These are phyloP conservation scores for Xylaria sp. DNA, from an alignment of 2,329 filamentous ascomycete species.

Conservation along the genomic window DNA sequence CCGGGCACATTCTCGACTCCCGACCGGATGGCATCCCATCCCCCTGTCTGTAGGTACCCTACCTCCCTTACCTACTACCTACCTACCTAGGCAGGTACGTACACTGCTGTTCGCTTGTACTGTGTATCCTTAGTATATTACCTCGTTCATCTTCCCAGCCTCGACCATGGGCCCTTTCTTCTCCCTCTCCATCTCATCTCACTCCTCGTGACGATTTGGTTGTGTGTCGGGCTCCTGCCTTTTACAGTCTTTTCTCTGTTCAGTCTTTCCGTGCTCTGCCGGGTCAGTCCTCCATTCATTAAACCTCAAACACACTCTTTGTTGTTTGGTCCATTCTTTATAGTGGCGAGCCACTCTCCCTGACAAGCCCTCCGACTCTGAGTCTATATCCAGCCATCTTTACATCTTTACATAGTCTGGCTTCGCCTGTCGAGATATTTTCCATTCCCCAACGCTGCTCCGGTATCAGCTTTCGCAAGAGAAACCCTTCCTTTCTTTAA, in stretches of 20 bases:
- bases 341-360: conserved; percentile 37
- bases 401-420: conserved; percentile 21
- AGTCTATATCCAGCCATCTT: conserved; percentile 24
- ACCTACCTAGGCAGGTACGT: too few species aligned
- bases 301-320: conserved; percentile 43
- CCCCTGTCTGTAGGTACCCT: not conserved
- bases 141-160: conserved; percentile 18
- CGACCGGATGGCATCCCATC: conserved; percentile 5
- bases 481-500: conserved; percentile 37
- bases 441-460: conserved; percentile 36
- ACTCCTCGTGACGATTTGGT: conserved; percentile 34
- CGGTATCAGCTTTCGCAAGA: conserved; percentile 35
- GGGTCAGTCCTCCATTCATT: conserved; percentile 46
- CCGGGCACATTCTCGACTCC: conserved; percentile 21
- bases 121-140: conserved; percentile 28
- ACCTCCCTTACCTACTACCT: too few species aligned
- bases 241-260: conserved; percentile 40
- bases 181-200: conserved; percentile 28
- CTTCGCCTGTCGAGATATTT: conserved; percentile 24
- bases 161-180: conserved; percentile 3
- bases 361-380: conserved; percentile 33
- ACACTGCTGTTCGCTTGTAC: not conserved
- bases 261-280: conserved; percentile 43
- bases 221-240: conserved; percentile 34
- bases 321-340: conserved; percentile 47